Base-by-base conservation (phyloP, 495 filamentous ascomycete species). In the Daldinia vernicosa region DNA sequence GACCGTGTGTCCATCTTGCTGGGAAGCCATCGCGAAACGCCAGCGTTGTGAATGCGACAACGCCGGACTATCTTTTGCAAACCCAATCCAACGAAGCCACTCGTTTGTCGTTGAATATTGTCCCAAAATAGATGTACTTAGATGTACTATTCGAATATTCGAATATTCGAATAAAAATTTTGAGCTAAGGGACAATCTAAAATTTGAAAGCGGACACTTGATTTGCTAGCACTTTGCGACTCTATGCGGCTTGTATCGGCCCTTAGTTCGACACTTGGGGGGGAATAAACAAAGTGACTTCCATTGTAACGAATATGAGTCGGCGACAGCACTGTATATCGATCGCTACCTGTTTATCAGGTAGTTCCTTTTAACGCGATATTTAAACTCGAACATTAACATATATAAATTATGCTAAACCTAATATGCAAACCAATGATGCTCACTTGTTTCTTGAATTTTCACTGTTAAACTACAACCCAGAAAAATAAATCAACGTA, bases 1-100 rank as follows among this genome's bases (percentile, higher is more conserved):
- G 45, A 80, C 56, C 19, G 76, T 80, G 37, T 76, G 74, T 24
- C 33, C 55, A n/a, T 71, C 59, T 37, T 61, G 63, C 6, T 35
- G 51, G 11, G 69, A 59, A 53, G 69, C 15, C 76, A 78, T 78
- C 32, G 60, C 53, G 53, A 61, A 59, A 32, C 35, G 30, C 11
- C 8, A 33, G 22, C 26, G 39, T 53, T 30, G 30, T 35, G 28
- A 33, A 35, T 35, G 15, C 53, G 27, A 35, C 28, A 55, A 33
- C 52, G n/a, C 28, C 28, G n/a, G 30, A 9, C 8, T 33, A 33
- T 12, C 1, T 27, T 27, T 28, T 52, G 50, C 24, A 6, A 52
- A 15, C 14, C 50, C 15, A 45, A n/a, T 52, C 24, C 50, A n/a
- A 53, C 24, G 24, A 28, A 15, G 9, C 50, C 12, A n/a, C 26